Evolutionary conservation across 345 rosid genomes (phyloP).

Genomic region (Dipteronia dyeriana): DNA sequence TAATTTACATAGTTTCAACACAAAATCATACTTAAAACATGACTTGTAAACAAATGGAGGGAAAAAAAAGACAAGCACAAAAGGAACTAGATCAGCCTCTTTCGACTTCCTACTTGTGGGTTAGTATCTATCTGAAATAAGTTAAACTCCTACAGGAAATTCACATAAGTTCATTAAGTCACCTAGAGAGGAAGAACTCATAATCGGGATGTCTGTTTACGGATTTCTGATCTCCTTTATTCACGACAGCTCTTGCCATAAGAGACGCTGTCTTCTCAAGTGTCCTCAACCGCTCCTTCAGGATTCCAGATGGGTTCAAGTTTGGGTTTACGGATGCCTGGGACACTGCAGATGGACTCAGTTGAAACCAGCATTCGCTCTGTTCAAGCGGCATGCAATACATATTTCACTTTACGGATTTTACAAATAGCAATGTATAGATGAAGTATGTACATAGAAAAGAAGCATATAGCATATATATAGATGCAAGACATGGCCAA

Average conservation of each 20-base stretch:
- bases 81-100: not conserved
- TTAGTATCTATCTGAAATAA: constrained; percentile 13
- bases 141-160: not conserved
- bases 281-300: constrained; percentile 49
- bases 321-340: constrained; percentile 20
- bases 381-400: constrained; percentile 18
- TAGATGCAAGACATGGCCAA: not conserved
- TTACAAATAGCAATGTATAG: not conserved
- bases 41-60: not conserved
- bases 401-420: not conserved
- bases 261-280: constrained; percentile 51
- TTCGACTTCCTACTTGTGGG: not conserved
- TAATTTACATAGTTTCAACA: not conserved
- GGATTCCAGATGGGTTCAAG: constrained; percentile 34
- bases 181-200: constrained; percentile 52
- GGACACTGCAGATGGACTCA: constrained; percentile 25
- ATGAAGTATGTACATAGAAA: not conserved
- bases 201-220: constrained; percentile 55
- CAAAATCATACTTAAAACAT: not conserved
- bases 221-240: constrained; percentile 33
- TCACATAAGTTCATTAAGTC: constrained; percentile 9
- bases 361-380: constrained; percentile 63
- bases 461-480: not conserved
- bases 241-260: constrained; percentile 53
- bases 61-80: not conserved